These are phyloP conservation scores for Ustilago curta DNA, from an alignment of 1,284 basidiomycete genomes.

Conservation along the genomic window DNA sequence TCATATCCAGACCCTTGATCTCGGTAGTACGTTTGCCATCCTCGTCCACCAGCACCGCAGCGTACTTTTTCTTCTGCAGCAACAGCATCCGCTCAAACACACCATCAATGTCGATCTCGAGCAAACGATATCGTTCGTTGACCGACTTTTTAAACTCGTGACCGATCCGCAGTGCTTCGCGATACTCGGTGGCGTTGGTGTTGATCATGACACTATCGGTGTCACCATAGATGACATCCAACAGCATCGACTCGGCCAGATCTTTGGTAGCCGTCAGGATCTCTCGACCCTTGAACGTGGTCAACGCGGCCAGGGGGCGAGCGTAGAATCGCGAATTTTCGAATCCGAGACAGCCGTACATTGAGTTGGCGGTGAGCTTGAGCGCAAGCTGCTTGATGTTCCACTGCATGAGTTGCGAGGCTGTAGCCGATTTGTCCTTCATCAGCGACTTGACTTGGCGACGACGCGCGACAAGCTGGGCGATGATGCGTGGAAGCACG, in stretches of 20 bases:
- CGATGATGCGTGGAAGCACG: constrained; percentile 93
- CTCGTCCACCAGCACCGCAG: constrained; percentile 80
- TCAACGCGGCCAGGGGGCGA: constrained; percentile 93
- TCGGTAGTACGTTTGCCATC: constrained; percentile 72
- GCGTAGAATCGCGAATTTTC: constrained; percentile 97
- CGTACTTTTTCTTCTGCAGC: constrained; percentile 99
- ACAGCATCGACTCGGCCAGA: constrained; percentile 86
- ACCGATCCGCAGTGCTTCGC: constrained; percentile 90
- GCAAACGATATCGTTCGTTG: constrained; percentile 92
- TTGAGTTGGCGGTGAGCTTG: constrained; percentile 98
- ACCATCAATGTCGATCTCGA: constrained; percentile 96
- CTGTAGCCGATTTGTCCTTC: constrained; percentile 85
- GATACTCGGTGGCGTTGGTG: constrained; percentile 88
- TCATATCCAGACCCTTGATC: constrained; percentile 99
- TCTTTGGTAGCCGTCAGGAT: constrained; percentile 94
- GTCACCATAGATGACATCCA: constrained; percentile 98
- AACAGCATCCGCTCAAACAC: constrained; percentile 92
- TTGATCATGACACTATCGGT: constrained; percentile 99
- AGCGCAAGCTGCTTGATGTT: constrained; percentile 96
- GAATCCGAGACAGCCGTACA: constrained; percentile 99
- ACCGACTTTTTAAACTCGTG: constrained; percentile 93
- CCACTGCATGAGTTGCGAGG: constrained; percentile 86
- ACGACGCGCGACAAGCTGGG: constrained; percentile 89
- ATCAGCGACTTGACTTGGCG: constrained; percentile 92
- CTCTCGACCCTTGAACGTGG: constrained; percentile 97